Base-by-base conservation (phyloP, 805 yeast species). In the Isabelozyma gotoi region DNA sequence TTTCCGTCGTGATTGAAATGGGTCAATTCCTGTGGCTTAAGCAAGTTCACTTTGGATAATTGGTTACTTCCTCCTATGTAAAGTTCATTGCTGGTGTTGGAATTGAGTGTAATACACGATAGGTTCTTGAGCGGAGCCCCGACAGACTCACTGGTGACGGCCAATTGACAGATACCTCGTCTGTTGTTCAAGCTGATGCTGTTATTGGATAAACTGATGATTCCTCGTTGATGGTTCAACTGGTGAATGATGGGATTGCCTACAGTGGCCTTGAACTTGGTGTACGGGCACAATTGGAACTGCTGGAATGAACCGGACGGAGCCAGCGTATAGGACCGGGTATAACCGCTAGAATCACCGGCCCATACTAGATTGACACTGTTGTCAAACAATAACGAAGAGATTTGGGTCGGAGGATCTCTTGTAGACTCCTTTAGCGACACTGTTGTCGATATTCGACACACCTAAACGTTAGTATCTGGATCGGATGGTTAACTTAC, bases 291-390 rank as follows among this genome's bases (percentile, higher is more conserved):
- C 19, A 70, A 44, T 35, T 50, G 60, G 19, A 56, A 38, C 5
- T 46, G 42, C 24, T 43, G 50, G 45, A 50, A 55, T 2, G 61
- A 55, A 19, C 55, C 46, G 37, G 50, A 48, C 12, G 49, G n/a
- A 12, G 20, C 7, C 15, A 31, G 39, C 2, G 68, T 53, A 46
- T 56, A 66, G n/a, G 72, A 65, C 8, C 62, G 50, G 5, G 72
- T 52, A 49, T 55, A 59, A 3, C 91, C 87, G 32, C 69, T 73
- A 1, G 79, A 61, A 58, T 88, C 94, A 14, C 96, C 96, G 1
- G 84, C 74, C 98, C 98, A 92, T 2, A 91, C 59, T 36, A 94
- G 68, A 52, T 91, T 94, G 46, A 82, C 78, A n/a, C 76, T 66
- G 31, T 74, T 75, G 64, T 91, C 97, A 60, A 90, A 90, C 40